Conservation (phyloP, 805 yeast genomes). For the Wickerhamomyces bovis region DNA sequence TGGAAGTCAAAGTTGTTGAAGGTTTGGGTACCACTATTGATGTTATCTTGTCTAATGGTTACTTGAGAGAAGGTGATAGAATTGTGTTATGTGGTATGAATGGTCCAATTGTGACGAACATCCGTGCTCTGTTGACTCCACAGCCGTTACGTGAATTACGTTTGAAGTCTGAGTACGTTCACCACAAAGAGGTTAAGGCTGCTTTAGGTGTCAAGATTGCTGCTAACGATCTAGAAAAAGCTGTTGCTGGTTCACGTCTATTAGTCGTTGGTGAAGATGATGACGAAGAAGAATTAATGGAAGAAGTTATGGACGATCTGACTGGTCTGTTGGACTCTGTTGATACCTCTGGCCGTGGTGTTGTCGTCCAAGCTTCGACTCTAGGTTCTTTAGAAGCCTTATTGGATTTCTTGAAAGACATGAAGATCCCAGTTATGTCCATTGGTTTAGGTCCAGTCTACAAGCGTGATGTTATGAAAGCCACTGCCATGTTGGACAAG, state of each 20-base stretch:
- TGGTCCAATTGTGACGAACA: conserved; percentile 96
- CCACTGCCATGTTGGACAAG: conserved; percentile 92
- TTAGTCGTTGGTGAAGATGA: conserved; percentile 94
- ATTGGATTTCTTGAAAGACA: conserved; percentile 91
- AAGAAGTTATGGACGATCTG: conserved; percentile 97
- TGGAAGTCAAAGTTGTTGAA: conserved; percentile 96
- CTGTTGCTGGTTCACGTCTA: conserved; percentile 97
- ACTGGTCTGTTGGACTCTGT: conserved; percentile 92
- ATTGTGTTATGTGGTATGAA: conserved; percentile 95
- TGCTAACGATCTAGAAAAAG: conserved; percentile 95
- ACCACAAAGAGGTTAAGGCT: conserved; percentile 96
- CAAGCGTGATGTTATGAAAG: conserved; percentile 98
- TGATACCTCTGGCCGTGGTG: conserved; percentile 94
- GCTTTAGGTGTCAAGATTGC: conserved; percentile 98
- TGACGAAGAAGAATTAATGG: conserved; percentile 96
- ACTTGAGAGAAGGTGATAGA: conserved; percentile 90
- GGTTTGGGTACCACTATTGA: conserved; percentile 99
- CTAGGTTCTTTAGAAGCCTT: conserved; percentile 97
- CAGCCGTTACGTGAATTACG: conserved; percentile 96
- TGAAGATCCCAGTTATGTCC: conserved; percentile 99
- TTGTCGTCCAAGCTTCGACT: conserved; percentile 96
- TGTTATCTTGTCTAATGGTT: conserved; percentile 96
- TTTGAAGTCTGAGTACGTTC: conserved; percentile 92
- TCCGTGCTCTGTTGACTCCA: conserved; percentile 93
- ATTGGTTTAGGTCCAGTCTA: conserved; percentile 97